Evolutionary conservation across 2,329 filamentous ascomycete species (phyloP).

Genomic region (Periglandula ipomoeae): DNA sequence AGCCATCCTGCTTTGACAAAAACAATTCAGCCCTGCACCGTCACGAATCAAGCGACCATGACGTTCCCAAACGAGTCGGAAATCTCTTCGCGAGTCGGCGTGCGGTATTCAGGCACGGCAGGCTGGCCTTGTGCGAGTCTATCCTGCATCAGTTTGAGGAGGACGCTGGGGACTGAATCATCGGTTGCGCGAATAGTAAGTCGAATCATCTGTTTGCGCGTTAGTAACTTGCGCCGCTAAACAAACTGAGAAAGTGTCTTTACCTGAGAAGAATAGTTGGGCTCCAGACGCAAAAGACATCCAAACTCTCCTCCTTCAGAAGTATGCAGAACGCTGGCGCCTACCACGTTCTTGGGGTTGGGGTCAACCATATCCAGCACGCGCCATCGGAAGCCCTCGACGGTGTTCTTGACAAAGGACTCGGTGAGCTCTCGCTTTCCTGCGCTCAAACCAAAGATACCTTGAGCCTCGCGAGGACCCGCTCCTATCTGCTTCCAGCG

Average conservation of each 20-base stretch:
- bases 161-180: conserved; percentile 69
- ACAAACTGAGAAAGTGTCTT: conserved; percentile 22
- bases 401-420: conserved; percentile 59
- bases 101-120: conserved; percentile 28
- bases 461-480: conserved; percentile 75
- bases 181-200: conserved; percentile 91
- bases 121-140: conserved; percentile 52
- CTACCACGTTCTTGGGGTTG: conserved; percentile 88
- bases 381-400: conserved; percentile 85
- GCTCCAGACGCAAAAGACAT: conserved; percentile 86
- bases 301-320: conserved; percentile 83
- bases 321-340: conserved; percentile 77
- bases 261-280: conserved; percentile 87
- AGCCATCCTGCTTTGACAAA: neutral
- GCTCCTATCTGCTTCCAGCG: conserved; percentile 98
- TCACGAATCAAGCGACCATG: conserved; percentile 33
- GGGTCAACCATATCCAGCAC: conserved; percentile 80
- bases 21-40: neutral
- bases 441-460: conserved; percentile 61
- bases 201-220: conserved; percentile 71
- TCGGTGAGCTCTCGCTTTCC: conserved; percentile 56
- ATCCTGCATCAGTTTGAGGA: conserved; percentile 84
- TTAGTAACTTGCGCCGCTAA: neutral
- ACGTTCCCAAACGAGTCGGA: conserved; percentile 47
- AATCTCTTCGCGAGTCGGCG: conserved; percentile 39